Conservation (phyloP, 2,329 filamentous ascomycete genomes). For the Chrysosporium queenslandicum region DNA sequence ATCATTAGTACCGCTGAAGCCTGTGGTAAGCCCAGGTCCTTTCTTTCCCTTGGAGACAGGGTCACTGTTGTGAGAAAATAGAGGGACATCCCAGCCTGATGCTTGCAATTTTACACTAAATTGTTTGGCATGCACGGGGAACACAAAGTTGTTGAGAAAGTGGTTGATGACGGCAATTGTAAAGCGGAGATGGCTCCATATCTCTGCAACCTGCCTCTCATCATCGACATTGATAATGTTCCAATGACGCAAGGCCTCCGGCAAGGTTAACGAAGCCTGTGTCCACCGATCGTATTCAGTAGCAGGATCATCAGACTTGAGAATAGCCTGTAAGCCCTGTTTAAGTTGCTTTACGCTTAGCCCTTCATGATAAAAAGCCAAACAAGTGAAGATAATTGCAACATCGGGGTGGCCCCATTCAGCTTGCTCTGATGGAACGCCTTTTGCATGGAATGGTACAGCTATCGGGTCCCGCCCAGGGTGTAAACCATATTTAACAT, state of each 20-base stretch:
- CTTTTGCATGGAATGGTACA: conserved; percentile 59
- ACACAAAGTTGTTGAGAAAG: conserved; percentile 55
- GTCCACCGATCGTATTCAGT: conserved; percentile 47
- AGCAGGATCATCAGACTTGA: conserved; percentile 48
- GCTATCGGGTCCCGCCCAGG: conserved; percentile 41
- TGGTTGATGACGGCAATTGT: conserved; percentile 48
- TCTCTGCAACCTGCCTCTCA: conserved; percentile 38
- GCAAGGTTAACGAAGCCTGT: conserved; percentile 34
- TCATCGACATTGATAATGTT: conserved; percentile 53
- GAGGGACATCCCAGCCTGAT: conserved; percentile 58
- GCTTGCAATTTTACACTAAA: conserved; percentile 54
- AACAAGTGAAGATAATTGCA: conserved; percentile 52
- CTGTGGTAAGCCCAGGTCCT: conserved; percentile 44
- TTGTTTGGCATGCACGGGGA: conserved; percentile 54
- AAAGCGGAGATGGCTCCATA: conserved; percentile 45
- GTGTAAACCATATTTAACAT: conserved; percentile 55
- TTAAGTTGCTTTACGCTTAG: conserved; percentile 42
- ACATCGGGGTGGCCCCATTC: conserved; percentile 63
- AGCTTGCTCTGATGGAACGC: conserved; percentile 50
- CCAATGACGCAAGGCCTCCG: conserved; percentile 42
- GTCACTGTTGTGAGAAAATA: conserved; percentile 27
- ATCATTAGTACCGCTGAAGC: conserved; percentile 65
- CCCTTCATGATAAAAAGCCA: conserved; percentile 58
- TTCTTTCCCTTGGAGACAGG: background rate
- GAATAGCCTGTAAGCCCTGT: conserved; percentile 42